These are phyloP conservation scores for Linanthus parryae DNA, from an alignment of 148 eudicot genomes.

Conservation along the genomic window DNA sequence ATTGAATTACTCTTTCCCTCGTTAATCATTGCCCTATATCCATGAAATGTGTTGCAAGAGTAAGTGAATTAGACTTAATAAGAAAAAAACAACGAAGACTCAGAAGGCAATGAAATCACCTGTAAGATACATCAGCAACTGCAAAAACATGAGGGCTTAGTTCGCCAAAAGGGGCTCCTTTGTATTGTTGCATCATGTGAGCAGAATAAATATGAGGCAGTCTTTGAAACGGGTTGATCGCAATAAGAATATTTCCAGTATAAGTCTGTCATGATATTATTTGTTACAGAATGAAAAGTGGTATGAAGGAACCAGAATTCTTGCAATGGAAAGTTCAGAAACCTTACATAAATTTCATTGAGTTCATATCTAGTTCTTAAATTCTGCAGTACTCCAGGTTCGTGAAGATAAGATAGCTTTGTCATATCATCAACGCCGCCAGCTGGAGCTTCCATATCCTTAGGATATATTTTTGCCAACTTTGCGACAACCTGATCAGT, in stretches of 20 bases:
- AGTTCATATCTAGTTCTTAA: slow-evolving; percentile 87
- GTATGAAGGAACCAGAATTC: not conserved
- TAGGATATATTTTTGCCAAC: slow-evolving; percentile 70
- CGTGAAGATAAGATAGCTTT: slow-evolving; percentile 90
- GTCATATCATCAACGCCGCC: slow-evolving; percentile 99
- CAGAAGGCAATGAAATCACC: slow-evolving; percentile 27
- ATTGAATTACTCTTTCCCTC: slow-evolving; percentile 92
- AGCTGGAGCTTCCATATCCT: slow-evolving; percentile 94
- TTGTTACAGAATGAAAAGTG: not conserved
- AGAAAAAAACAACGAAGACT: not conserved
- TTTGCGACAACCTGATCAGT: slow-evolving; percentile 61
- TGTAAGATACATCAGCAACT: slow-evolving; percentile 91
- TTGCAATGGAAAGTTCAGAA: not conserved
- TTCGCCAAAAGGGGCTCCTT: slow-evolving; percentile 91
- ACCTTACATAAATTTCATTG: slow-evolving; percentile 89
- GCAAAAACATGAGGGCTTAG: slow-evolving; percentile 98
- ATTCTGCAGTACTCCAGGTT: slow-evolving; percentile 93
- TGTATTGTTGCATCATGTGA: slow-evolving; percentile 99
- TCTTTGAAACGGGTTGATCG: slow-evolving; percentile 96
- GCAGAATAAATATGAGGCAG: slow-evolving; percentile 81
- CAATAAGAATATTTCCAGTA: slow-evolving; percentile 95
- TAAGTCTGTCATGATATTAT: slow-evolving; percentile 64
- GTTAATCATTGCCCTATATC: slow-evolving; percentile 79
- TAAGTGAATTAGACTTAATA: not conserved
- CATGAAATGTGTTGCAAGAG: slow-evolving; percentile 10